These are phyloP conservation scores for Fusarium sacchari DNA, from an alignment of 2,329 filamentous ascomycete species.

Conservation along the genomic window DNA sequence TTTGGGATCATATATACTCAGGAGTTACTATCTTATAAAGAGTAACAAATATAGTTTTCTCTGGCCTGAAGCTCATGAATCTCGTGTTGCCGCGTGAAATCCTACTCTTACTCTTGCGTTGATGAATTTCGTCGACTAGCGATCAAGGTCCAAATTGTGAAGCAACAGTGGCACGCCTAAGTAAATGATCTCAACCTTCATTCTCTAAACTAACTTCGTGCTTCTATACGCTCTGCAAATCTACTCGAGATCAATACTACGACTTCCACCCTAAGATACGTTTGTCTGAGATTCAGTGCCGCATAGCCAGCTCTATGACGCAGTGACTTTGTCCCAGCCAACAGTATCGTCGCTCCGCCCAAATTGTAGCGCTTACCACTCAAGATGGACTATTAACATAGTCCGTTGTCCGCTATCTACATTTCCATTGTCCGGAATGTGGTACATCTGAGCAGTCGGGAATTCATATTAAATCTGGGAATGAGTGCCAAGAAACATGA, in stretches of 20 bases:
- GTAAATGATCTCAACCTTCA: not conserved
- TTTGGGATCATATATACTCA: not conserved
- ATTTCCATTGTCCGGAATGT: constrained; percentile 1
- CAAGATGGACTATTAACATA: constrained; percentile 1
- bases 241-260: no score
- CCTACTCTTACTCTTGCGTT: not conserved
- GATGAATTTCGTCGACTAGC: not conserved
- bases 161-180: not conserved
- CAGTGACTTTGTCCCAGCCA: not conserved
- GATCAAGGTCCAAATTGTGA: not conserved
- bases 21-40: not conserved
- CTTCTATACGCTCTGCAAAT: no score
- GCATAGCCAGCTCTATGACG: constrained; percentile 9
- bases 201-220: not conserved
- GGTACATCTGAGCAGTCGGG: not conserved
- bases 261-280: not conserved
- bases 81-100: not conserved
- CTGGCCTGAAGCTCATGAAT: no score
- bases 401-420: constrained; percentile 9
- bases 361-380: not conserved
- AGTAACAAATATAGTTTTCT: accelerated
- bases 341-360: not conserved
- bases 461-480: not conserved
- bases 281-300: not conserved
- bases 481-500: not conserved